A percentile compares a stretch with the other conserved stretches of the same genome.
Evolutionary conservation across 805 yeast genomes (phyloP).

Genomic region (Pichia scutulata): DNA sequence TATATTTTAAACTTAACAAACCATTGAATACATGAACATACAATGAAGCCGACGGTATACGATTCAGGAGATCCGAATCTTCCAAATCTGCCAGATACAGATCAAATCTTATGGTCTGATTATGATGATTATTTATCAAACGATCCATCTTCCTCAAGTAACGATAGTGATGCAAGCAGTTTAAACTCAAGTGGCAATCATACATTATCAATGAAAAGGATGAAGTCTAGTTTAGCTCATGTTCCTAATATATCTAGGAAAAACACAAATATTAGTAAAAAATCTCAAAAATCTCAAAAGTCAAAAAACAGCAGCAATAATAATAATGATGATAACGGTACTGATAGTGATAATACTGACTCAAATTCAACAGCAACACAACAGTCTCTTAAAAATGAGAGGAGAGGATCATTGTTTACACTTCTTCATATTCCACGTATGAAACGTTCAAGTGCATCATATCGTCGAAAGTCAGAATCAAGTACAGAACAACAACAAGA

Average conservation of each 20-base stretch:
- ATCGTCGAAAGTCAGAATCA: not conserved
- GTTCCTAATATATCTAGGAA: not conserved
- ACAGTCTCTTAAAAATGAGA: not conserved
- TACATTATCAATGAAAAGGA: not conserved
- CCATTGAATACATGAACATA: not conserved
- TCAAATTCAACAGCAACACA: not conserved
- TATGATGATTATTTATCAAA: slow-evolving; percentile 24
- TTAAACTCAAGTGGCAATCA: slow-evolving; percentile 1
- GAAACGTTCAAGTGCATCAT: not conserved
- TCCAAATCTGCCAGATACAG: slow-evolving; percentile 32
- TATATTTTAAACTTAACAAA: no score
- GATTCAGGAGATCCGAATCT: slow-evolving; percentile 37
- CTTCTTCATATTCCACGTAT: not conserved
- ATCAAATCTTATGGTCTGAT: slow-evolving; percentile 26
- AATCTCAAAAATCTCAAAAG: not conserved
- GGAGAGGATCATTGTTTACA: not conserved
- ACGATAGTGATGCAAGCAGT: not conserved
- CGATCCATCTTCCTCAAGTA: slow-evolving; percentile 2
- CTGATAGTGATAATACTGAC: not conserved
- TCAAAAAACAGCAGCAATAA: not conserved
- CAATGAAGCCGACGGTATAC: slow-evolving; percentile 17
- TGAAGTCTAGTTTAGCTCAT: not conserved
- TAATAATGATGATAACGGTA: not conserved
- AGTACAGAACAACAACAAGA: not conserved
- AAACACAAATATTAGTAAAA: not conserved